Base-by-base conservation (phyloP, 2,329 filamentous ascomycete species). In the Verticillium albo-atrum region DNA sequence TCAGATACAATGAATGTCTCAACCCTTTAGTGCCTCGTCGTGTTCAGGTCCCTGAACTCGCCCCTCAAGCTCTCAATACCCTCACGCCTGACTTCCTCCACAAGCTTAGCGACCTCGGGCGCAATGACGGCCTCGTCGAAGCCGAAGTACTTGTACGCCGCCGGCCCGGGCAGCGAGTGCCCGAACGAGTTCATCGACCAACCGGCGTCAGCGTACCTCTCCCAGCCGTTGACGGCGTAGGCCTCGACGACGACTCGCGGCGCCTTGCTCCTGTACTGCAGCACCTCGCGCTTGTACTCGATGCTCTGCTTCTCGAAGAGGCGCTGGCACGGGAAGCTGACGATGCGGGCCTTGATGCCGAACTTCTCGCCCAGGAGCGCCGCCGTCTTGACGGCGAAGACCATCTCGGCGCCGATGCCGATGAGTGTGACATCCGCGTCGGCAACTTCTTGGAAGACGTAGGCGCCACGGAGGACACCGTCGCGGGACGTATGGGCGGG, bases 241-340 rank as follows among this genome's bases (percentile, higher is more conserved):
- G 83, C 81, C 69, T 89, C 85, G 52, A 88, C 81, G 4, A 86
- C 80, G 17, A 88, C 80, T 1, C 75, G 71, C 0, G 82, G 80
- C 1, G 77, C 72, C 42, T 47, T 47, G 63, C 75, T 71, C 34
- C 74, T 72, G 56, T 72, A 70, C 51, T 70, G 71, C 51, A 86
- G 71, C 2, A 79, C 76, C 1, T 75, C 64, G 0, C 78, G 74
- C 62, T 77, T 72, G 60, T 82, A 83, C 59, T 75, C 74, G 3
- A 70, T 60, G 1, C 74, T 58, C 61, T 82, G 77, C 2, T 61
- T 59, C 35, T 78, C 72, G 61, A 80, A 79, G 5, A 78, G 68
- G 6, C 76, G 67, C 63, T 76, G 74, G 59, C 76, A 78, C 2
- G 77, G 77, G 66, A 79, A 77, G 20, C 74, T 77, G 25, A 79